Evolutionary conservation across 2,329 filamentous ascomycete genomes (phyloP).

Genomic region (Ascomycota sp.): DNA sequence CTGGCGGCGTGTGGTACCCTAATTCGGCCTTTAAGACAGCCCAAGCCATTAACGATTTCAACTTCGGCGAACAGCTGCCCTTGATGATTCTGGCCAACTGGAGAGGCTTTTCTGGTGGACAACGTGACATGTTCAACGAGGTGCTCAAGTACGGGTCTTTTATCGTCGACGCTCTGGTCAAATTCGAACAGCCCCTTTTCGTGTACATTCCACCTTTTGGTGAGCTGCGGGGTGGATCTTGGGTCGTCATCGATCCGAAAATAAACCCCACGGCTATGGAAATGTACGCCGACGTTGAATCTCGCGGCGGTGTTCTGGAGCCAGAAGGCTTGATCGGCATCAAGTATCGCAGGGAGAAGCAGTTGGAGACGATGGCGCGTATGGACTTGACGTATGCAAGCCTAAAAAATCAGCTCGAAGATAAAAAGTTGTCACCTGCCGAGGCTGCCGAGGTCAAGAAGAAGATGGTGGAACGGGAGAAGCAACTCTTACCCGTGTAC

Average conservation of each 20-base stretch:
- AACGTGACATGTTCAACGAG: constrained; percentile 99
- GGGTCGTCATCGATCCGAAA: constrained; percentile 96
- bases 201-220: constrained; percentile 96
- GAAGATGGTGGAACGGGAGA: constrained; percentile 70
- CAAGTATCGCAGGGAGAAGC: constrained; percentile 95
- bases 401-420: constrained; percentile 59
- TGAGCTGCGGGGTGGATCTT: constrained; percentile 94
- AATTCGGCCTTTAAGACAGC: constrained; percentile 99
- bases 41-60: constrained; percentile 97
- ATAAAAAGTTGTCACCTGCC: constrained; percentile 44
- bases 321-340: constrained; percentile 96
- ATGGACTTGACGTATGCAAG: constrained; percentile 67
- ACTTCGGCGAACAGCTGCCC: constrained; percentile 92
- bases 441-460: constrained; percentile 60
- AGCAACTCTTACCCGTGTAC: constrained; percentile 80
- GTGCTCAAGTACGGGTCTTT: constrained; percentile 98
- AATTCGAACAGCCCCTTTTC: constrained; percentile 96
- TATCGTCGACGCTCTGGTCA: constrained; percentile 95
- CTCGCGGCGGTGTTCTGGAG: constrained; percentile 91
- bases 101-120: constrained; percentile 98
- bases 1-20: constrained; percentile 98
- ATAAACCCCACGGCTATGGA: constrained; percentile 96
- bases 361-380: constrained; percentile 92
- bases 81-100: constrained; percentile 99
- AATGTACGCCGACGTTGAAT: constrained; percentile 94